A percentile compares a stretch with the other conserved stretches of the same genome.
These are phyloP conservation scores for Fraxinus latifolia DNA, from an alignment of 305 asterid genomes.

Conservation along the genomic window DNA sequence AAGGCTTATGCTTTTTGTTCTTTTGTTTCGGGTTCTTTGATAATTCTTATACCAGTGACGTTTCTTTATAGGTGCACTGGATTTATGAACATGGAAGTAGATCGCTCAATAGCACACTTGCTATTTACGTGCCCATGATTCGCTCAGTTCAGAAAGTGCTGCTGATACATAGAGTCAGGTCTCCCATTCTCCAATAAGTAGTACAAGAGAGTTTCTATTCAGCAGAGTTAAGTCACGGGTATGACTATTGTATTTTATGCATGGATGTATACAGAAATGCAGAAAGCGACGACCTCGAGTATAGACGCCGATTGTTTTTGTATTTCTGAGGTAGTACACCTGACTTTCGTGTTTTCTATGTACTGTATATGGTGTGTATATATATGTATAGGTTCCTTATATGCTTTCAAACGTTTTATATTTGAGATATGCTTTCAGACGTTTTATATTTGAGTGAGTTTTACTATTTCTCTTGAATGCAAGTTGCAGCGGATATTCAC, in stretches of 20 bases:
- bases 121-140: conserved; percentile 46
- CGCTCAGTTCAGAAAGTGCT: conserved; percentile 25
- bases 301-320: not conserved
- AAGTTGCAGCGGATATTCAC: not conserved
- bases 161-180: conserved; percentile 9
- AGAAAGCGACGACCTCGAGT: not conserved
- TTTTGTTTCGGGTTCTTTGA: not conserved
- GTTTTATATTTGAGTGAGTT: not conserved
- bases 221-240: not conserved
- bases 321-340: conserved; percentile 10
- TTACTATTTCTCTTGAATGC: not conserved
- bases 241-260: not conserved
- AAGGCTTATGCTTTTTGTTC: not conserved
- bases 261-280: not conserved
- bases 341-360: not conserved
- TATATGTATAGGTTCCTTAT: not conserved
- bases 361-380: not conserved
- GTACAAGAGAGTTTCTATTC: conserved; percentile 19
- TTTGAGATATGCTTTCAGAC: not conserved
- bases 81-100: conserved; percentile 69
- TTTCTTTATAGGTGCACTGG: conserved; percentile 38
- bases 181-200: conserved; percentile 14
- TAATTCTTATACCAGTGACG: conserved; percentile 12
- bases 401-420: not conserved
- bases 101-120: conserved; percentile 82